phyloP scores from a whole-genome alignment of 192 early-diverging fungal genomes.

The Rhizoclosmatium sp. region DNA sequence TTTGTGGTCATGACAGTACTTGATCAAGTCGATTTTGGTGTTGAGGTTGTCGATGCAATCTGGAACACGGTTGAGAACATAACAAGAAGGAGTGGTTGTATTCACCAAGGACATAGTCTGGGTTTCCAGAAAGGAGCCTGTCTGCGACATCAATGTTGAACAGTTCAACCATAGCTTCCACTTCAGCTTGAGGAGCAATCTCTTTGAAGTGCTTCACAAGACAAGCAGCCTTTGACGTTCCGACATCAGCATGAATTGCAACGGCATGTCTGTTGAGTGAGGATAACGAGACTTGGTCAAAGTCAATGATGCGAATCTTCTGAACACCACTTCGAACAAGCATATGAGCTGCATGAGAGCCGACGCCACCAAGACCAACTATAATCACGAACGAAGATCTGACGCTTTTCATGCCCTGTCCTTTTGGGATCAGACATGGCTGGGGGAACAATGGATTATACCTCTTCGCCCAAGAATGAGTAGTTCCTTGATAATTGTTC shows the following conservation, averaged over 20 bases:
- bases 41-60: conserved; percentile 97
- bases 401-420: conserved; percentile 74
- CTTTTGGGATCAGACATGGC: conserved; percentile 45
- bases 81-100: conserved; percentile 36
- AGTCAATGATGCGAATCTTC: conserved; percentile 89
- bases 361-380: conserved; percentile 96
- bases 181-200: conserved; percentile 78
- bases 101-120: conserved; percentile 53
- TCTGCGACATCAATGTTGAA: conserved; percentile 76
- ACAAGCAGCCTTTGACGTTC: conserved; percentile 83
- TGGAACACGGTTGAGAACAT: conserved; percentile 20
- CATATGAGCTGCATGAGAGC: conserved; percentile 79
- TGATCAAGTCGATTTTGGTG: conserved; percentile 89
- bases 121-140: conserved; percentile 72
- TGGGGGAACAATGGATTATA: not conserved
- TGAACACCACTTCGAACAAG: conserved; percentile 81
- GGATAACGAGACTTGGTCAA: conserved; percentile 94
- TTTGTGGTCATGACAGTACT: conserved; percentile 80
- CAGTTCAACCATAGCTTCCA: conserved; percentile 81
- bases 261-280: conserved; percentile 95
- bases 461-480: conserved; percentile 86
- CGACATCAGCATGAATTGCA: conserved; percentile 88
- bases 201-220: conserved; percentile 76
- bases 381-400: conserved; percentile 89
- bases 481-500: conserved; percentile 89